phyloP scores from a whole-genome alignment of 1,284 basidiomycete species.

The Trichosporon ovoides region DNA sequence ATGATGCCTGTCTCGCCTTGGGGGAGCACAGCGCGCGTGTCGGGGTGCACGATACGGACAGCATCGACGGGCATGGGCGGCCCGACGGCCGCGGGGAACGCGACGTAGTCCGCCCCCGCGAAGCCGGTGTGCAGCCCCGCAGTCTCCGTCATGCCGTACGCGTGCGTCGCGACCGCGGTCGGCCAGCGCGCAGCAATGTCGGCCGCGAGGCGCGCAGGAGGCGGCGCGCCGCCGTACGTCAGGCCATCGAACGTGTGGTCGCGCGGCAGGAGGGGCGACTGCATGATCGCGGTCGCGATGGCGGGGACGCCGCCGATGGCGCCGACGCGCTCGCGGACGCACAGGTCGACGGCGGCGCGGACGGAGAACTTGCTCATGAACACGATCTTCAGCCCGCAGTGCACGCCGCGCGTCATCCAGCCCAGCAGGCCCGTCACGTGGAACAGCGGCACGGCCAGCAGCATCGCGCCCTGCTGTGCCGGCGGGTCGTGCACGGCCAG shows the following conservation, averaged over 20 bases:
- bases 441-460: constrained; percentile 44
- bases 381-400: constrained; percentile 37
- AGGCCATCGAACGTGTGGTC: constrained; percentile 30
- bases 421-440: constrained; percentile 44
- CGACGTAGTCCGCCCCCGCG: constrained; percentile 36
- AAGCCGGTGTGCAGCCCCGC: constrained; percentile 38
- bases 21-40: constrained; percentile 22
- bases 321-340: constrained; percentile 29
- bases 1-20: constrained; percentile 29
- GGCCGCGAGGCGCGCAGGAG: constrained; percentile 31
- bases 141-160: constrained; percentile 45
- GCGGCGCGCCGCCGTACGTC: constrained; percentile 43
- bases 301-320: constrained; percentile 44
- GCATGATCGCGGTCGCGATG: constrained; percentile 34
- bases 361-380: constrained; percentile 36
- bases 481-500: constrained; percentile 18
- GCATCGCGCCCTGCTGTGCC: constrained; percentile 24
- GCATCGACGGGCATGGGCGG: constrained; percentile 35
- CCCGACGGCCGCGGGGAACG: constrained; percentile 20
- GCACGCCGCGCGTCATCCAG: constrained; percentile 38
- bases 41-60: constrained; percentile 33
- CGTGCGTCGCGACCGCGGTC: constrained; percentile 25
- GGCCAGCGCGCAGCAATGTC: constrained; percentile 38
- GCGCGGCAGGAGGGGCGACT: constrained; percentile 30
- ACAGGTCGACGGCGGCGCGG: constrained; percentile 30